Conservation (phyloP, 1,284 basidiomycete genomes). For the Cutaneotrichosporon sp. region DNA sequence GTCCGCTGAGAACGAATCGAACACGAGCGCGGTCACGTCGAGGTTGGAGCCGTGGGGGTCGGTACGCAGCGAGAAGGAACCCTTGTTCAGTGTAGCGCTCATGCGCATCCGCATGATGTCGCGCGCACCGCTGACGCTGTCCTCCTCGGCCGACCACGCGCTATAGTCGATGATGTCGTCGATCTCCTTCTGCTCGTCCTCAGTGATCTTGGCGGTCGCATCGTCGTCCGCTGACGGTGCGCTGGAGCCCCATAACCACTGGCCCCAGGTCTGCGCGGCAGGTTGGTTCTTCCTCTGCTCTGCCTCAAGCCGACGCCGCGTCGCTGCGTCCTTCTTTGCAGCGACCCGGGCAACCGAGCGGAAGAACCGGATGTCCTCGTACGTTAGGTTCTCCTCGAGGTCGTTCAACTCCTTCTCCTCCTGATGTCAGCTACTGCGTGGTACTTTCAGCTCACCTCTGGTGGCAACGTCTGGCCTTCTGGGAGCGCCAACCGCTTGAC, state of each 20-base stretch:
- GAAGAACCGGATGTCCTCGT: conserved; percentile 97
- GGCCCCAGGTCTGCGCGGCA: conserved; percentile 68
- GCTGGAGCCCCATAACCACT: conserved; percentile 80
- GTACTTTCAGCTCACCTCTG: conserved; percentile 54
- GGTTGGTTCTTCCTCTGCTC: conserved; percentile 60
- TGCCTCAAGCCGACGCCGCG: conserved; percentile 68
- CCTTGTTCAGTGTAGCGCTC: conserved; percentile 76
- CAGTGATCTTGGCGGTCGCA: conserved; percentile 58
- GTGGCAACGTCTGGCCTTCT: conserved; percentile 55
- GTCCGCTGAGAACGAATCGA: conserved; percentile 84
- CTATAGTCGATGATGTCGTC: conserved; percentile 96
- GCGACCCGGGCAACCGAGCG: conserved; percentile 91
- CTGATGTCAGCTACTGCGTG: conserved; percentile 50
- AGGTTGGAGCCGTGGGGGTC: conserved; percentile 64
- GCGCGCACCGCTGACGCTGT: conserved; percentile 64
- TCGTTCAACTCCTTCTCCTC: conserved; percentile 65
- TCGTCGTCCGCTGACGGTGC: conserved; percentile 21
- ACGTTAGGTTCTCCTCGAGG: conserved; percentile 81
- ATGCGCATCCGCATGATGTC: conserved; percentile 82
- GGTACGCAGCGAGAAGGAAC: conserved; percentile 76
- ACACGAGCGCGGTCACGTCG: conserved; percentile 86
- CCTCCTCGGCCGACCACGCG: conserved; percentile 68
- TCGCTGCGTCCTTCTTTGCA: conserved; percentile 78
- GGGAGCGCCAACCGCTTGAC: conserved; percentile 65
- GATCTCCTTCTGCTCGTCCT: conserved; percentile 88